These are phyloP conservation scores for Lipomyces yarrowii DNA, from an alignment of 1,139 yeast species.

Conservation along the genomic window DNA sequence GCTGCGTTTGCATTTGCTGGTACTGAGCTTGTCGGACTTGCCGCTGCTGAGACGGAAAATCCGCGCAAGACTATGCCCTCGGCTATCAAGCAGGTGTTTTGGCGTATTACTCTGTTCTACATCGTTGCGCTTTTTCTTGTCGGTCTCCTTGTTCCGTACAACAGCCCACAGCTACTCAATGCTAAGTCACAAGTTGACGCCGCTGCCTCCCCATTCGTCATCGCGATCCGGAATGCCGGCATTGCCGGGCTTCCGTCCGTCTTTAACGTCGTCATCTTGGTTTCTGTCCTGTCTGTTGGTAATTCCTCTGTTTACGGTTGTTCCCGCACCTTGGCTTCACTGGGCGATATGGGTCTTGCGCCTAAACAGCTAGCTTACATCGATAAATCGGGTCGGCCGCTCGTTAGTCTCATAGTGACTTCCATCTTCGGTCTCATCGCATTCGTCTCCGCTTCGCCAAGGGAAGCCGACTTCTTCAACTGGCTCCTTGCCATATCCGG, in stretches of 20 bases:
- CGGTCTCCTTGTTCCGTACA: slow-evolving; percentile 70
- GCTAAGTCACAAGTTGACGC: slow-evolving; percentile 56
- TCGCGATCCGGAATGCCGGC: slow-evolving; percentile 61
- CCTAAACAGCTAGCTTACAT: slow-evolving; percentile 71
- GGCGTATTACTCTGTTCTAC: slow-evolving; percentile 70
- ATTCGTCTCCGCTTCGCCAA: slow-evolving; percentile 68
- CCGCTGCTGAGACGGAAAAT: slow-evolving; percentile 70
- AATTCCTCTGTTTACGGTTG: slow-evolving; percentile 77
- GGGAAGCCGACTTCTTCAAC: slow-evolving; percentile 69
- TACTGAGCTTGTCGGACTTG: slow-evolving; percentile 79
- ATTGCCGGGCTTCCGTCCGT: slow-evolving; percentile 63
- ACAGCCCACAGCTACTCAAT: slow-evolving; percentile 50
- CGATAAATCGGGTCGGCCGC: slow-evolving; percentile 75
- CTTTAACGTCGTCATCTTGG: slow-evolving; percentile 69
- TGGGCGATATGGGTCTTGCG: slow-evolving; percentile 78
- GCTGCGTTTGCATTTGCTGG: slow-evolving; percentile 92
- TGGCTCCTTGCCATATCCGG: slow-evolving; percentile 84
- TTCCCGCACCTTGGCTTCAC: slow-evolving; percentile 77
- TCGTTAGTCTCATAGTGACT: slow-evolving; percentile 62
- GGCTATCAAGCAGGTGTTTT: slow-evolving; percentile 67
- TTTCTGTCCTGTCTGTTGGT: slow-evolving; percentile 69
- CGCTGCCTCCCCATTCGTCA: slow-evolving; percentile 71
- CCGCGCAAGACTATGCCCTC: slow-evolving; percentile 66
- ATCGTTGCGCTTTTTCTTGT: slow-evolving; percentile 61
- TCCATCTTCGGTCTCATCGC: slow-evolving; percentile 65